Conservation (phyloP, 2,329 filamentous ascomycete genomes). For the Akanthomyces muscarius region DNA sequence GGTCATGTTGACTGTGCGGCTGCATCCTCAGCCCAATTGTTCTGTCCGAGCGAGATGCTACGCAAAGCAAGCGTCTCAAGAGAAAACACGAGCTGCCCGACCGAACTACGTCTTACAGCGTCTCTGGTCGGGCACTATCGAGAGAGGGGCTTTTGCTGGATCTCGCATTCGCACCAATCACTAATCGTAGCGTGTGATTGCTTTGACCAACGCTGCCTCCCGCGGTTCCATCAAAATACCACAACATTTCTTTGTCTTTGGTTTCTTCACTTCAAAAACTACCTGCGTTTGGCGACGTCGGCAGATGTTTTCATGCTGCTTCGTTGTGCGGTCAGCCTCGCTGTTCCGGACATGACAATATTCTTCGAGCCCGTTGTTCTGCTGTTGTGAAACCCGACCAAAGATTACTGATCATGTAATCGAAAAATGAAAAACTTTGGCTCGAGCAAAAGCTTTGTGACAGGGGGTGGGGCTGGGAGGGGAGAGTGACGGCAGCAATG, state of each 20-base stretch:
- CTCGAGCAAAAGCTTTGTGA: background rate
- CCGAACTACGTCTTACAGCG: no score
- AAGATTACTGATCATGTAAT: slow-evolving; percentile 9
- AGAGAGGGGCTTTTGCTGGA: background rate
- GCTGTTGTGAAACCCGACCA: background rate
- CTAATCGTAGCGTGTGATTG: background rate
- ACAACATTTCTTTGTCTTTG: no score
- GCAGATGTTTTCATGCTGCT: background rate
- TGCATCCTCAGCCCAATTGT: no score
- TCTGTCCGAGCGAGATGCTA: no score
- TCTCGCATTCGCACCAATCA: slow-evolving; percentile 3
- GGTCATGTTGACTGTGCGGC: no score
- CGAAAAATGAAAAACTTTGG: background rate
- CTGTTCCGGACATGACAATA: background rate
- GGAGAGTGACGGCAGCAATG: background rate
- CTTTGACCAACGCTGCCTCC: background rate
- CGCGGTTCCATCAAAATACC: no score
- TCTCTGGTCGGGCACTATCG: background rate
- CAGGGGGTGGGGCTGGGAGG: background rate
- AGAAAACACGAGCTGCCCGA: no score
- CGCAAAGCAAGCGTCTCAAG: no score
- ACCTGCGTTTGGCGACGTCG: background rate
- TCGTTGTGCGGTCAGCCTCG: background rate
- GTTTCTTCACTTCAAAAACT: no score
- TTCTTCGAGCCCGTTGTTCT: background rate